Base-by-base conservation (phyloP, 345 rosid genomes). In the Laguncularia racemosa region DNA sequence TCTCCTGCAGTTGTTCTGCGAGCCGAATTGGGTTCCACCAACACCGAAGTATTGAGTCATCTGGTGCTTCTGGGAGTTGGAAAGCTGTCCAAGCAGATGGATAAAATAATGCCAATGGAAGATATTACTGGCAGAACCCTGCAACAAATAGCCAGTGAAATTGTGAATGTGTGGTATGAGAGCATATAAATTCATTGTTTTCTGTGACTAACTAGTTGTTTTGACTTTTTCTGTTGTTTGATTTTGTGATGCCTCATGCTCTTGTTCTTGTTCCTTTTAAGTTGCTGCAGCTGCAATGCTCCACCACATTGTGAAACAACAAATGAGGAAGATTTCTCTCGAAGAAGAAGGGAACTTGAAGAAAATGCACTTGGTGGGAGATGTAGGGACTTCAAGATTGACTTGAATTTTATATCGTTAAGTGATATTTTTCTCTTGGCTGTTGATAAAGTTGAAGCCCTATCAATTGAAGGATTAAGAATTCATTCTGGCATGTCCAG, bases 401-500 rank as follows among this genome's bases (percentile, higher is more conserved):
- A 23, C 44, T 44, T 56, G 18, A 75, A 76, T 19, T 71, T 49
- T 65, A 67, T 65, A 46, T 59, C 73, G 47, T 59, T 78, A 19
- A 74, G 73, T 65, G 70, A 63, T 60, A 64, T 85, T 66, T 48
- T 64, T 54, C 63, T 68, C 46, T 62, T 72, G 48, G 84, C 81
- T 20, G 58, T 81, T 59, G 71, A 73, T 67, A 78, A 54, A 48
- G 78, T 88, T 62, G 86, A 83, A 64, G 72, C 53, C 63, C 83
- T 88, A 53, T 56, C 60, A 20, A 50, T 85, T 50, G 86, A 88
- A 60, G 92, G 92, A 44, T 76, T 83, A 68, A 81, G 71, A 69
- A 76, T 83, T 74, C 90, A 85, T 55, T 83, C 76, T 54, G 81
- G 79, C 73, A 73, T 83, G 84, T 70, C 86, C 8, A 76, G 67